These are phyloP conservation scores for Rubroshorea leprosula DNA, from an alignment of 345 rosid genomes.

Conservation along the genomic window DNA sequence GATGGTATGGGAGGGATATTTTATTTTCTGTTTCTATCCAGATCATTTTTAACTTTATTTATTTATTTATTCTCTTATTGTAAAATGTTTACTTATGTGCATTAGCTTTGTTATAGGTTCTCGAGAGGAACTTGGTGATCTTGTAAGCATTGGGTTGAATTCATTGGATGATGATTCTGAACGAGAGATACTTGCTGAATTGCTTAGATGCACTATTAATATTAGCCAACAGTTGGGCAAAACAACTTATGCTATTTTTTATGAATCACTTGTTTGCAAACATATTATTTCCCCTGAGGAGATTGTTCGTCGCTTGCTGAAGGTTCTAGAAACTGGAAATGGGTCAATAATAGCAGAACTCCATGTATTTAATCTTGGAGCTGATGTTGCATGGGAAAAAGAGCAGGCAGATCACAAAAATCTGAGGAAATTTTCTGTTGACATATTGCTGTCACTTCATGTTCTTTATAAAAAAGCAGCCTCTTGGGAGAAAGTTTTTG, in stretches of 20 bases:
- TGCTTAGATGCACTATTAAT: slow-evolving; percentile 50
- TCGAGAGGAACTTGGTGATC: slow-evolving; percentile 45
- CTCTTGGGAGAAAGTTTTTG: slow-evolving; percentile 70
- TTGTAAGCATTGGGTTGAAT: slow-evolving; percentile 53
- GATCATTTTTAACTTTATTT: not conserved
- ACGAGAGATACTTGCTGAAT: slow-evolving; percentile 55
- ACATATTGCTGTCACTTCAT: slow-evolving; percentile 65
- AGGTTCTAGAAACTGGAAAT: slow-evolving; percentile 78
- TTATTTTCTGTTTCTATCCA: slow-evolving; percentile 2
- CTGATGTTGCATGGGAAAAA: slow-evolving; percentile 64
- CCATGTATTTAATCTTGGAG: slow-evolving; percentile 39
- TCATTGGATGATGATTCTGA: slow-evolving; percentile 43
- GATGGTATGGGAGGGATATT: slow-evolving; percentile 45
- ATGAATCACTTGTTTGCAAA: slow-evolving; percentile 60
- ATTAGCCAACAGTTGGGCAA: slow-evolving; percentile 79
- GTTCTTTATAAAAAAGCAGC: slow-evolving; percentile 54
- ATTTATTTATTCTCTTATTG: slow-evolving; percentile 27
- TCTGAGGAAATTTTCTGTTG: slow-evolving; percentile 69
- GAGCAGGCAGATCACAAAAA: slow-evolving; percentile 59
- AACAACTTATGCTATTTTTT: slow-evolving; percentile 65
- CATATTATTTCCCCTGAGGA: slow-evolving; percentile 64
- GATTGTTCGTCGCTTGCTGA: slow-evolving; percentile 60
- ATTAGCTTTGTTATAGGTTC: slow-evolving; percentile 35
- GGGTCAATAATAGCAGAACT: slow-evolving; percentile 37
- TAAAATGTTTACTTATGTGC: slow-evolving; percentile 6